phyloP scores from a whole-genome alignment of 495 filamentous ascomycete species.

The Talaromyces nanjingensis region DNA sequence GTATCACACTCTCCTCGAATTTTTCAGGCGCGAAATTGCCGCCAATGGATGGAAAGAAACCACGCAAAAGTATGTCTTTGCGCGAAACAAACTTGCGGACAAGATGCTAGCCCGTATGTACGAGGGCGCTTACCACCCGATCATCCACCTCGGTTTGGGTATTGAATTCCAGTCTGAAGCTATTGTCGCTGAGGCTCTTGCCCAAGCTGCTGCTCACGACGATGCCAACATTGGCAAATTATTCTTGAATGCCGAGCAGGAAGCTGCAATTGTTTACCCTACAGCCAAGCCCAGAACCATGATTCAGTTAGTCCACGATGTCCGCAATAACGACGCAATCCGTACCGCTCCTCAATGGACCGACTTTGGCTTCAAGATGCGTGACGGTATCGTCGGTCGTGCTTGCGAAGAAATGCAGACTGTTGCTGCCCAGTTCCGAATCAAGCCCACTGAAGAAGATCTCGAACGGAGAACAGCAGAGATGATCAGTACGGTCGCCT shows the following conservation, averaged over 20 bases:
- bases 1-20: conserved; percentile 26
- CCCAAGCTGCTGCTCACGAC: conserved; percentile 27
- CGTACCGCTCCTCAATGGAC: not conserved
- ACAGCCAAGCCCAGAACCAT: conserved; percentile 9
- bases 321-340: not conserved
- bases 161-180: conserved; percentile 30
- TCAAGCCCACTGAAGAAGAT: conserved; percentile 7
- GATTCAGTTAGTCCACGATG: conserved; percentile 14
- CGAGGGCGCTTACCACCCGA: conserved; percentile 24
- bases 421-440: conserved; percentile 13
- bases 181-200: conserved; percentile 30
- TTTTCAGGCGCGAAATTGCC: conserved; percentile 27
- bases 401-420: conserved; percentile 11
- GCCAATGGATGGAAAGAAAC: conserved; percentile 19
- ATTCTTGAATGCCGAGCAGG: conserved; percentile 14
- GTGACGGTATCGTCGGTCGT: conserved; percentile 8
- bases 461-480: conserved; percentile 21
- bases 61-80: conserved; percentile 24
- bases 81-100: conserved; percentile 17
- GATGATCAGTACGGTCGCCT: conserved; percentile 19
- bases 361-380: not conserved
- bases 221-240: conserved; percentile 9
- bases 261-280: conserved; percentile 6
- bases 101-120: conserved; percentile 21
- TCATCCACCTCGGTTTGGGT: conserved; percentile 36